Evolutionary conservation across 805 yeast species (phyloP).

Genomic region (Sugiyamaella marilandica): DNA sequence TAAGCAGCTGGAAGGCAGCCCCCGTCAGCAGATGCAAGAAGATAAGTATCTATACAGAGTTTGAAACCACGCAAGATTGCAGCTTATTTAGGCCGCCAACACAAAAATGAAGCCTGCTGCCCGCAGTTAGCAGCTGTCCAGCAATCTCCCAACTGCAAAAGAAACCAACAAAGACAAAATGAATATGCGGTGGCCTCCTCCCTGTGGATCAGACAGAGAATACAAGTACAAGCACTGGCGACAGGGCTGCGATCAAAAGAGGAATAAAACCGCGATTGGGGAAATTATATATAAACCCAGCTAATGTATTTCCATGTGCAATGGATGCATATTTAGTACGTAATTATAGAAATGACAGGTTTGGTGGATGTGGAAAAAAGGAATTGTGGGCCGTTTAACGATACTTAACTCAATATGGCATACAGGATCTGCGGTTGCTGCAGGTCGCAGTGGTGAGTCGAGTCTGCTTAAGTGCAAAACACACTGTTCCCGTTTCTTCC

Average conservation of each 20-base stretch:
- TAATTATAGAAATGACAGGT: constrained; percentile 4
- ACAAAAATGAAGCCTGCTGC: neutral
- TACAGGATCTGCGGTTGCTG: neutral
- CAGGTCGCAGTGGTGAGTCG: neutral
- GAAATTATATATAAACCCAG: too few relatives aligned
- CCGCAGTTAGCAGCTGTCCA: too few relatives aligned
- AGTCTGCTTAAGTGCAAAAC: neutral
- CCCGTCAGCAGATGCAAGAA: neutral
- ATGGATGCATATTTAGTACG: neutral
- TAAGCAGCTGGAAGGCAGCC: too few relatives aligned
- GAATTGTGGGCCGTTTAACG: constrained; percentile 5
- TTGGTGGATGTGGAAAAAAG: neutral
- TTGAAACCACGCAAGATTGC: neutral
- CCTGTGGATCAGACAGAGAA: too few relatives aligned
- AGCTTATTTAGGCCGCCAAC: constrained; percentile 2
- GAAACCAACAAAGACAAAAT: too few relatives aligned
- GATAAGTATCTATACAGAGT: neutral
- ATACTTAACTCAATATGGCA: constrained; percentile 3
- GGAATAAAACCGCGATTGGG: too few relatives aligned
- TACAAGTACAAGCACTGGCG: too few relatives aligned
- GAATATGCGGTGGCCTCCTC: too few relatives aligned
- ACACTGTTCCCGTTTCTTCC: neutral
- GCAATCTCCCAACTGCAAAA: too few relatives aligned
- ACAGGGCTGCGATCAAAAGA: too few relatives aligned
- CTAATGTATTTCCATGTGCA: too few relatives aligned